Percentiles rank a stretch among this genome's conserved stretches.
Conservation (phyloP, 208 protist species). For the Naegleria lovaniensis region DNA sequence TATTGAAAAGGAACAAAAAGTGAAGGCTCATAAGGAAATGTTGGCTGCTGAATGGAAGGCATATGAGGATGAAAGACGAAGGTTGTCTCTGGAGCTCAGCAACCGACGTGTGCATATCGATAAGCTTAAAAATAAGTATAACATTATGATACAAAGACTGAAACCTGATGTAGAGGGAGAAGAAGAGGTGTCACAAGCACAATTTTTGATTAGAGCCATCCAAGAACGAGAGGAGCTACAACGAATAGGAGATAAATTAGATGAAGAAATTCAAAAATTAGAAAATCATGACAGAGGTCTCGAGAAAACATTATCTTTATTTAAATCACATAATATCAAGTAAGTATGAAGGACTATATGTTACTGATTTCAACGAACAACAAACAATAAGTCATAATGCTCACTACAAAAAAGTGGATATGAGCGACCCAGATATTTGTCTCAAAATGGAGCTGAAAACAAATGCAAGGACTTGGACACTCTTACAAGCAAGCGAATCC, state of each 20-base stretch:
- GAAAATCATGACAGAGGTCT: slow-evolving; percentile 68
- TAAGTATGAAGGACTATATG: background rate
- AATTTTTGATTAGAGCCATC: slow-evolving; percentile 68
- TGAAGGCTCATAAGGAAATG: slow-evolving; percentile 69
- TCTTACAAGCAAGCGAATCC: background rate
- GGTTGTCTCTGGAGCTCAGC: slow-evolving; percentile 59
- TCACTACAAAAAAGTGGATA: slow-evolving; percentile 1
- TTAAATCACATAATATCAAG: slow-evolving; percentile 59
- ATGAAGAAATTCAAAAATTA: slow-evolving; percentile 61
- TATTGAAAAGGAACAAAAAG: slow-evolving; percentile 64
- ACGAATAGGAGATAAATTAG: slow-evolving; percentile 63
- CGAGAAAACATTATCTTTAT: slow-evolving; percentile 63
- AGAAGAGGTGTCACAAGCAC: slow-evolving; percentile 61
- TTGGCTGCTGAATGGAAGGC: slow-evolving; percentile 65
- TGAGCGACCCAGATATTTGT: background rate
- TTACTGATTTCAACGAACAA: background rate
- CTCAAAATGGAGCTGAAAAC: slow-evolving; percentile 9
- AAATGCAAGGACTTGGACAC: slow-evolving; percentile 12
- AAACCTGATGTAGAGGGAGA: slow-evolving; percentile 50
- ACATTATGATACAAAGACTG: slow-evolving; percentile 63
- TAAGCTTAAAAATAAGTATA: slow-evolving; percentile 63
- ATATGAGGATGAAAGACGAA: slow-evolving; percentile 65
- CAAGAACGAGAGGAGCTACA: slow-evolving; percentile 75
- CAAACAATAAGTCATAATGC: background rate
- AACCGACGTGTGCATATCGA: slow-evolving; percentile 56